phyloP scores from a whole-genome alignment of 257 asterid species.

The Fraxinus americana region DNA sequence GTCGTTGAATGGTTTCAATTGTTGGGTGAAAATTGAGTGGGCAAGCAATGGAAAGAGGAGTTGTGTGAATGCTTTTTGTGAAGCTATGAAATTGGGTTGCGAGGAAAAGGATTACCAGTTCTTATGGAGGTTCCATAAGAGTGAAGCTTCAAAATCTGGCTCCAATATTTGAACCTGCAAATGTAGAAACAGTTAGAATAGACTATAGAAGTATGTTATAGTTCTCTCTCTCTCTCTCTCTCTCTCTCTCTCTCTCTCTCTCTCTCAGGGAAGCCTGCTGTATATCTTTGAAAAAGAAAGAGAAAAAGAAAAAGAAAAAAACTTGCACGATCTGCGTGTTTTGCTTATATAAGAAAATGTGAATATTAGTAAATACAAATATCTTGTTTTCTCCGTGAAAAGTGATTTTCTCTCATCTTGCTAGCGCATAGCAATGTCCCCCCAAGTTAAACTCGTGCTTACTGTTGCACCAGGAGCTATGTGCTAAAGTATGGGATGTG shows the following conservation, averaged over 20 bases:
- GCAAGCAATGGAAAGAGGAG: constrained; percentile 56
- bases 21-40: constrained; percentile 81
- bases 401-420: no score
- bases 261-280: not conserved
- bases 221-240: not conserved
- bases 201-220: constrained; percentile 1
- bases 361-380: no score
- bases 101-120: constrained; percentile 64
- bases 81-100: constrained; percentile 54
- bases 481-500: no score
- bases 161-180: constrained; percentile 27
- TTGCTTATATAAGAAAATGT: no score
- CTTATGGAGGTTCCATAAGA: constrained; percentile 74
- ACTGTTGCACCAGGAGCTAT: no score
- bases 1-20: constrained; percentile 48
- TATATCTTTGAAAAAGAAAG: not conserved
- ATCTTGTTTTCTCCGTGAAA: no score
- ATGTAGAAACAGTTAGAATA: not conserved
- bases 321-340: no score
- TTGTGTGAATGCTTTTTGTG: constrained; percentile 50
- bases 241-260: no score
- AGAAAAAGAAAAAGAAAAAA: no score
- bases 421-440: no score
- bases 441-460: no score
- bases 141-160: constrained; percentile 19